Conservation (phyloP, 164 flowering plant genomes). For the Buxus sempervirens region DNA sequence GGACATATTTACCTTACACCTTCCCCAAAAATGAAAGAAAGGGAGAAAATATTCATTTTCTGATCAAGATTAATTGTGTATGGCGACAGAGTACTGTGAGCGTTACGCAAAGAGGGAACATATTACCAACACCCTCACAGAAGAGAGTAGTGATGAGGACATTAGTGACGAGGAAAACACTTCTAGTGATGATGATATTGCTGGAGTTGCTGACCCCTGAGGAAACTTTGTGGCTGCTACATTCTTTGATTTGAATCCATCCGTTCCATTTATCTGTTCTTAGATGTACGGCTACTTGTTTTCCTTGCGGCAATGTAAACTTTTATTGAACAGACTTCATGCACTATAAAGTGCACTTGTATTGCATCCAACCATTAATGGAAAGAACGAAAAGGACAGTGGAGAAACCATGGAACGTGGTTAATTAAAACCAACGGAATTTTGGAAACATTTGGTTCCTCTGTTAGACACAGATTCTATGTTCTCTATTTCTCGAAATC, state of each 20-base stretch:
- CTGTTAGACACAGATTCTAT: no score
- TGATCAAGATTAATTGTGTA: conserved; percentile 3
- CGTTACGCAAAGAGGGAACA: conserved; percentile 50
- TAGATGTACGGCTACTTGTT: conserved; percentile 11
- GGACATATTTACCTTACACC: no score
- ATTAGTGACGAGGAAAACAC: conserved; percentile 30
- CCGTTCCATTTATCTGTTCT: conserved; percentile 2
- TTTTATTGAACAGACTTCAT: neutral
- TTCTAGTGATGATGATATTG: conserved; percentile 37
- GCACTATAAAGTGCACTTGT: neutral
- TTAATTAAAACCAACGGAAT: neutral
- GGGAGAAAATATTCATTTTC: neutral
- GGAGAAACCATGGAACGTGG: neutral
- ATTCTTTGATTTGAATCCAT: neutral
- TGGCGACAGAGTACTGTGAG: conserved; percentile 48
- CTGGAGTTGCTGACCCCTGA: conserved; percentile 42
- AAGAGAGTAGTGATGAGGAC: conserved; percentile 45
- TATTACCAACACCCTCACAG: conserved; percentile 16
- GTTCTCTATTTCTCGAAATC: no score
- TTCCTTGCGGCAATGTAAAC: conserved; percentile 19
- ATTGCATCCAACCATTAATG: neutral
- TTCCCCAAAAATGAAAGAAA: no score
- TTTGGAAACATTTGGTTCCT: neutral
- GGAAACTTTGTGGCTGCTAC: neutral
- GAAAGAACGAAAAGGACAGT: neutral